These are phyloP conservation scores for Tuber umbilicatum DNA, from an alignment of 495 filamentous ascomycete species.

Conservation along the genomic window DNA sequence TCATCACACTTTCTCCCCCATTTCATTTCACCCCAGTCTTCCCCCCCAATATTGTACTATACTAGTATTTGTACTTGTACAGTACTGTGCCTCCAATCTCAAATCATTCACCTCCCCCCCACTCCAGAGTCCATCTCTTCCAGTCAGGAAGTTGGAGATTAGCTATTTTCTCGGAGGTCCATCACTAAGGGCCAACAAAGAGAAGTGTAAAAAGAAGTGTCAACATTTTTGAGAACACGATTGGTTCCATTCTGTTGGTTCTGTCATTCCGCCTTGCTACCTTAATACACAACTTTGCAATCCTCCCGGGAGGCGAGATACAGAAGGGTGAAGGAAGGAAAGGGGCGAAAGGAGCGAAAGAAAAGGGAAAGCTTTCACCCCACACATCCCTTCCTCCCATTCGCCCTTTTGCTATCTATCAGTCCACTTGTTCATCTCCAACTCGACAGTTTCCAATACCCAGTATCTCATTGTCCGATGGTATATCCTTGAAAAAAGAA, in stretches of 20 bases:
- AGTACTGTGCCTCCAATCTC: not conserved
- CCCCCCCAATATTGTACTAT: not conserved
- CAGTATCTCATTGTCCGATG: constrained; percentile 10
- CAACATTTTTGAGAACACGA: not conserved
- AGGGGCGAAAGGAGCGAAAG: constrained; percentile 15
- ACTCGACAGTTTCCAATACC: constrained; percentile 30
- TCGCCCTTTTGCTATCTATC: constrained; percentile 13
- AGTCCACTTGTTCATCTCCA: constrained; percentile 35
- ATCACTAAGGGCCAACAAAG: not conserved
- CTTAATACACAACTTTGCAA: not conserved
- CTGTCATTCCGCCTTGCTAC: not conserved
- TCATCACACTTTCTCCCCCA: not conserved
- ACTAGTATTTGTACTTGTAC: too few relatives aligned
- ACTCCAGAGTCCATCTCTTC: not conserved
- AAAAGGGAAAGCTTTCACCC: constrained; percentile 17
- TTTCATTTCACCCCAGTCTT: not conserved
- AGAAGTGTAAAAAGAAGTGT: not conserved
- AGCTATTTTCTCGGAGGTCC: not conserved
- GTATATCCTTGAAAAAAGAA: constrained; percentile 12
- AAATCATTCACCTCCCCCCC: not conserved
- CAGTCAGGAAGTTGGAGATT: not conserved
- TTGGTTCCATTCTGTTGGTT: not conserved
- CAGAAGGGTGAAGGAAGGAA: constrained; percentile 7
- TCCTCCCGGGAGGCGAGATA: not conserved
- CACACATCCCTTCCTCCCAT: constrained; percentile 11